These are phyloP conservation scores for Leccinum ochraceum DNA, from an alignment of 768 basidiomycete genomes.

Conservation along the genomic window DNA sequence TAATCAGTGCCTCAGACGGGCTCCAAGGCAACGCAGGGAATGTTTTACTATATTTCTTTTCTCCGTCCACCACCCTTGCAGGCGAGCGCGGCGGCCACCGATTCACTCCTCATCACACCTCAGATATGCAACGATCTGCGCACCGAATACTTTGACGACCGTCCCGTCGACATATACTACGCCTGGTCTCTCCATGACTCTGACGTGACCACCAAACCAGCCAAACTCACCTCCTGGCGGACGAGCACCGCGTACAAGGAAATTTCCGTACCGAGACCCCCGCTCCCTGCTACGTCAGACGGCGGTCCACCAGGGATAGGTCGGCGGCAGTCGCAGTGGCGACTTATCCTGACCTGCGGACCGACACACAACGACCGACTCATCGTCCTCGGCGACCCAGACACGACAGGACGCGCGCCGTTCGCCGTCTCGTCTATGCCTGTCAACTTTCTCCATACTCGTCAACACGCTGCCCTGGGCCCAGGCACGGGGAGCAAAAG, in stretches of 20 bases:
- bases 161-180: conserved; percentile 65
- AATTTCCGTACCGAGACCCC: conserved; percentile 65
- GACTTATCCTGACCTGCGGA: conserved; percentile 56
- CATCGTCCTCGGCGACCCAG: conserved; percentile 45
- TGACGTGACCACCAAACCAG: conserved; percentile 37
- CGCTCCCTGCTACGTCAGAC: conserved; percentile 28
- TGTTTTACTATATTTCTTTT: conserved; percentile 91
- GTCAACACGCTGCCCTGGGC: conserved; percentile 23
- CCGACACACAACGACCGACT: conserved; percentile 27
- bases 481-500: neutral
- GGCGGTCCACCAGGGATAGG: conserved; percentile 26
- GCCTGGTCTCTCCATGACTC: conserved; percentile 50
- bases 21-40: conserved; percentile 26
- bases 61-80: conserved; percentile 78
- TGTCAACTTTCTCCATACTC: conserved; percentile 40
- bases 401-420: conserved; percentile 43
- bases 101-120: conserved; percentile 62
- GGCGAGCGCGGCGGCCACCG: conserved; percentile 38
- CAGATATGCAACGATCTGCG: conserved; percentile 90
- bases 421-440: conserved; percentile 75
- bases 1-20: no score
- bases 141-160: conserved; percentile 61
- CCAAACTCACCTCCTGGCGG: conserved; percentile 77
- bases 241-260: conserved; percentile 71
- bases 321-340: conserved; percentile 47